Base-by-base conservation (phyloP, 163 green algal species). In the Chlamydomonas reinhardtii region DNA sequence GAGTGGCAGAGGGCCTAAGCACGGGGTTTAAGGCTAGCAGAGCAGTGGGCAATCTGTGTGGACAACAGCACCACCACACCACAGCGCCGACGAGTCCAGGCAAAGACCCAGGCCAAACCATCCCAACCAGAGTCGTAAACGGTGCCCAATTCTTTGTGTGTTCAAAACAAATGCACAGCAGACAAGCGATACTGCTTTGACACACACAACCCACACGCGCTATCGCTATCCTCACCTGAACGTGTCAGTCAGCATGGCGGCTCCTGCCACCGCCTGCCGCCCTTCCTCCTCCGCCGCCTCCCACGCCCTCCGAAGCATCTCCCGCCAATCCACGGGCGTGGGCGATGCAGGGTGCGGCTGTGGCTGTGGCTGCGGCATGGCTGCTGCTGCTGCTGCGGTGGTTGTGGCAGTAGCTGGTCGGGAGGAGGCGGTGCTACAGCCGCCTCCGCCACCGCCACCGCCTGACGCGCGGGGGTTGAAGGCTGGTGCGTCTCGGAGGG, bases 221-320 rank as follows among this genome's bases (percentile, higher is more conserved):
- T n/a, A n/a, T n/a, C n/a, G n/a, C n/a, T n/a, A 8, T 8, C 39
- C 39, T 48, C 39, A 96, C 94, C 93, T 94, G 88, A 95, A 96
- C 0, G 69, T 93, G 90, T 97, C 95, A 4, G 93, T 97, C 15
- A 97, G 91, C 92, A 96, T 93, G 27, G 90, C 74, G 56, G 85
- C 54, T 0, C 93, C 92, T 0, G n/a, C 64, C 5, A 89, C 54
- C 3, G 32, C 32, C 39, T 85, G 76, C 73, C 31, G 31, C 56
- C 62, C 39, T 29, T 76, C 27, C 52, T 1, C 73, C 75, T 35
- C 61, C 54, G 72, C 43, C n/a, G 34, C 48, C 17, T 52, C 66
- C 66, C 86, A 71, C 19, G 89, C 91, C 1, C 62, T 48, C n/a
- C 83, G 78, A 85, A 96, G 89, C 69, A 94, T 86, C 59, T 92